Conservation (phyloP, 208 protist species). For the Endotrypanum monterogeii region DNA sequence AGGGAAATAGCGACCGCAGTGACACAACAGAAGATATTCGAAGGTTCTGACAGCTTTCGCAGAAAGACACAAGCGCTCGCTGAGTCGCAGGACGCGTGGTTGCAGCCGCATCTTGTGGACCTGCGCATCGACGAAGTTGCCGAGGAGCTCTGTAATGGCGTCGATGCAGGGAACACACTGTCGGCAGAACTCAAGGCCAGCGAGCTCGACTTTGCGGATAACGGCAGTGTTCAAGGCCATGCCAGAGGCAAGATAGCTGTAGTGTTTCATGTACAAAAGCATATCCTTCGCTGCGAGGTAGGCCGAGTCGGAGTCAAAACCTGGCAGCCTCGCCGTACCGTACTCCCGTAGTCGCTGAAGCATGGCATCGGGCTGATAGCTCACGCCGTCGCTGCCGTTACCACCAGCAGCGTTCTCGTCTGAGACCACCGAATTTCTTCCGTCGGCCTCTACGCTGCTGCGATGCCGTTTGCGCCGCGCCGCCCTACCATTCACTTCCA, state of each 20-base stretch:
- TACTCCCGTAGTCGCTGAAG: slow-evolving; percentile 24
- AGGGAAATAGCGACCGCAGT: slow-evolving; percentile 55
- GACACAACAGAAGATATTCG: slow-evolving; percentile 76
- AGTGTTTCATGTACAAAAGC: slow-evolving; percentile 40
- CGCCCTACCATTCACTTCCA: neutral
- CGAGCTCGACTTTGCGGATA: slow-evolving; percentile 25
- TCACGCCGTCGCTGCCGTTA: neutral
- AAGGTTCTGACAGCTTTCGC: slow-evolving; percentile 54
- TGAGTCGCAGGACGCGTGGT: slow-evolving; percentile 80
- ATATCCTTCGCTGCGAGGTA: slow-evolving; percentile 68
- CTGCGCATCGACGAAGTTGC: slow-evolving; percentile 32
- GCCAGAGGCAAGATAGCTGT: slow-evolving; percentile 16
- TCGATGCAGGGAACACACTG: slow-evolving; percentile 57
- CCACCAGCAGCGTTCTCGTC: neutral
- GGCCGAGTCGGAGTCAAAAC: slow-evolving; percentile 62
- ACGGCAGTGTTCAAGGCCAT: slow-evolving; percentile 30
- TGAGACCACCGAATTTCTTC: neutral
- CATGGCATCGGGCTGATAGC: slow-evolving; percentile 8
- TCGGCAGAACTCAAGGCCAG: slow-evolving; percentile 43
- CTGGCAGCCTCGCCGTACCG: slow-evolving; percentile 36
- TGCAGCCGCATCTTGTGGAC: slow-evolving; percentile 42
- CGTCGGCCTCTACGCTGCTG: neutral
- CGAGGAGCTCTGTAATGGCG: slow-evolving; percentile 25
- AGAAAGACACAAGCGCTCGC: slow-evolving; percentile 49
- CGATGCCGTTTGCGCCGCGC: slow-evolving; percentile 3